phyloP scores from a whole-genome alignment of 2,329 filamentous ascomycete genomes.

The Verticillium alfalfae region DNA sequence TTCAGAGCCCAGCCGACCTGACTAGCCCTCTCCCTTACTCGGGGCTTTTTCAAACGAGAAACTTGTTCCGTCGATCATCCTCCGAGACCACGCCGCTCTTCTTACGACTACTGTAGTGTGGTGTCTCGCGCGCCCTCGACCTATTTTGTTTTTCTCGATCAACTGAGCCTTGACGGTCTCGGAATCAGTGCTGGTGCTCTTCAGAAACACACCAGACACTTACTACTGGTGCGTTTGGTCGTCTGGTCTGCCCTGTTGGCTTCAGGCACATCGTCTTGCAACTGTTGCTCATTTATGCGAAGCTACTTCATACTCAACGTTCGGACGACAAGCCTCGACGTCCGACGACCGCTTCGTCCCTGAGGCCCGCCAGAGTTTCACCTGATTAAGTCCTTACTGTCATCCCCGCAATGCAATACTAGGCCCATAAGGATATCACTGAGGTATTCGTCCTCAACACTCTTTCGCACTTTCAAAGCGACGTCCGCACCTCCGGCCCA shows the following conservation, averaged over 20 bases:
- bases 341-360: background rate
- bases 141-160: background rate
- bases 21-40: background rate
- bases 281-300: conserved; percentile 1
- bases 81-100: conserved; percentile 9
- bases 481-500: background rate
- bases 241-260: background rate
- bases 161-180: background rate
- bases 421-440: background rate
- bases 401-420: background rate
- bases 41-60: conserved; percentile 9
- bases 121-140: background rate
- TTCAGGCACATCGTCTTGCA: background rate
- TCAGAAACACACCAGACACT: background rate
- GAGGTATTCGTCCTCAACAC: background rate
- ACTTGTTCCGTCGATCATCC: conserved; percentile 18
- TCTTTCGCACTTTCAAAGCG: background rate
- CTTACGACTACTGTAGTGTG: background rate
- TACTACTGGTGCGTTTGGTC: background rate
- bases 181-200: background rate
- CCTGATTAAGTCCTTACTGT: background rate
- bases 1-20: background rate
- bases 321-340: conserved; percentile 1
- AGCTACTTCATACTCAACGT: background rate
- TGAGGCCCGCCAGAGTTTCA: background rate